Evolutionary conservation across 306 rosid species (phyloP).

Genomic region (Ammopiptanthus mongolicus): DNA sequence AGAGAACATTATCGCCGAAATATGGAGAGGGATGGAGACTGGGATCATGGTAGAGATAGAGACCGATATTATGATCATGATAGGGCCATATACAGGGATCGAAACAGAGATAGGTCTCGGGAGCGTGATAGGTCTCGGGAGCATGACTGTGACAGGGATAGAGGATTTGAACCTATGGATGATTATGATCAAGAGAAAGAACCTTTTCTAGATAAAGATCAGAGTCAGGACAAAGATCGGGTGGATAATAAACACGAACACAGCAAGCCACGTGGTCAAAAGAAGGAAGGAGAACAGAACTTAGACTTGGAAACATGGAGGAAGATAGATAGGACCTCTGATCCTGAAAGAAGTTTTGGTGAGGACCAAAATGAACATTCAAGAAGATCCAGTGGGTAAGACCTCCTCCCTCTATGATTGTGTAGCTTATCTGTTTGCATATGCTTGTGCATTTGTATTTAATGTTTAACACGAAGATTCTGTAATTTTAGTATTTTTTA

Average conservation of each 20-base stretch:
- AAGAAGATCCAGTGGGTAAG: conserved; percentile 62
- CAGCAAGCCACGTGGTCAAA: conserved; percentile 29
- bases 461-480: too few species aligned
- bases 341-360: conserved; percentile 35
- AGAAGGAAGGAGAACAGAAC: conserved; percentile 39
- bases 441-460: background rate
- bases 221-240: conserved; percentile 28
- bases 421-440: background rate
- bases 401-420: background rate
- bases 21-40: conserved; percentile 55
- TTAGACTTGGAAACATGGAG: conserved; percentile 32
- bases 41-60: conserved; percentile 50
- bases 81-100: conserved; percentile 45
- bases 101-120: conserved; percentile 40
- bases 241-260: conserved; percentile 36
- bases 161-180: conserved; percentile 41
- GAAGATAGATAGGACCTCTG: conserved; percentile 47
- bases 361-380: conserved; percentile 37
- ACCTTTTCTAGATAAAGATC: conserved; percentile 37
- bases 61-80: conserved; percentile 52
- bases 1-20: conserved; percentile 45
- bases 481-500: too few species aligned
- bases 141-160: conserved; percentile 49
- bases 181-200: conserved; percentile 43
- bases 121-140: conserved; percentile 61